Evolutionary conservation across 352 stramenopile species (phyloP), one percentile per base, ranked within the genome.

Genomic region (Phytophthora cactorum): DNA sequence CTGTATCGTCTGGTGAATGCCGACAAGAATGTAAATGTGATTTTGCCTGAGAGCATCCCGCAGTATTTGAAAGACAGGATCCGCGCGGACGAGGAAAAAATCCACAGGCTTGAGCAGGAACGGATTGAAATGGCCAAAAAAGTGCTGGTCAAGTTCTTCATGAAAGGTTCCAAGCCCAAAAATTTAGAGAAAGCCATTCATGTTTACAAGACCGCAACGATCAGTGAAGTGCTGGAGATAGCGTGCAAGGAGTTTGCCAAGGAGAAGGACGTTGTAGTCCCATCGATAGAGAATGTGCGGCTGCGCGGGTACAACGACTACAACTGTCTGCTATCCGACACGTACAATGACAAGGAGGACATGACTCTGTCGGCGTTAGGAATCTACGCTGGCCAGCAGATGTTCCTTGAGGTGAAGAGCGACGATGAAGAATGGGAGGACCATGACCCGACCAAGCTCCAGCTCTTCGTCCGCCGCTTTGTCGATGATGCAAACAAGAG

Each of bases 1-100:
- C 88, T 97, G 79, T 97, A 97, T 68, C 85, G 91, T 9, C 67
- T 94, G 25, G 85, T 97, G 11, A 81, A 77, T 28, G 36, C 65
- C 2, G 66, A 86, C 27, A 89, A 84, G 36, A 95, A 95, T 68
- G 71, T 91, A 14, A 89, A 90, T 28, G 63, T 70, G 31, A 88
- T 90, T 29, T 56, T 75, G 10, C 77, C 84, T 2, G 80, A 85
- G 4, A 84, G 63, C 22, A 89, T 95, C 57, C 87, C 87, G 2
- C 54, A 74, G 53, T 92, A 90, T 66, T 74, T 95, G 17, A 78
- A 87, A 52, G 75, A 90, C 22, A 79, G 79, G 47, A 91, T 95
- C 38, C 58, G 52, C 5, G 82, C 82, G 7, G 87, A 95, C 49
- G 87, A 95, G 66, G 83, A 86, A 25, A 83, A 79, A 6, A 74